A percentile compares a stretch with the other conserved stretches of the same genome.
These are phyloP conservation scores for Leccinum truebloodii DNA, from an alignment of 768 basidiomycete genomes.

Conservation along the genomic window DNA sequence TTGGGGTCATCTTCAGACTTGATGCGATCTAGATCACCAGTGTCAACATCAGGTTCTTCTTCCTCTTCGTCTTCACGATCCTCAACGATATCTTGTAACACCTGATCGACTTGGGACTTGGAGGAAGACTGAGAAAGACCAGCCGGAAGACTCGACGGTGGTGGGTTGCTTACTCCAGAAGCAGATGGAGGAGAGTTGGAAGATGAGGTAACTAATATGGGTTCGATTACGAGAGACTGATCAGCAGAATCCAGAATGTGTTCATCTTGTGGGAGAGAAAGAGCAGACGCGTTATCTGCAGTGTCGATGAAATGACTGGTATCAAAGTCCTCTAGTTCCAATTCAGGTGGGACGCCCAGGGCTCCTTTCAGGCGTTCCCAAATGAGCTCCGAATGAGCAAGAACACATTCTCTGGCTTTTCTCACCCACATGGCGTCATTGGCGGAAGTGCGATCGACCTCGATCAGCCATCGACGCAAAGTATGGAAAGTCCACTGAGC, in stretches of 20 bases:
- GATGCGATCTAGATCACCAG: constrained; percentile 18
- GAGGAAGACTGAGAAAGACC: constrained; percentile 31
- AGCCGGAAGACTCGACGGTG: constrained; percentile 41
- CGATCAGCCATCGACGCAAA: constrained; percentile 67
- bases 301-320: neutral
- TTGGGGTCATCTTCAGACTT: constrained; percentile 18
- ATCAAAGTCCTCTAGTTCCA: constrained; percentile 59
- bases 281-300: neutral
- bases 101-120: constrained; percentile 28
- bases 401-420: constrained; percentile 72
- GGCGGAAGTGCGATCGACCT: constrained; percentile 58
- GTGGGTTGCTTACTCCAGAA: constrained; percentile 31
- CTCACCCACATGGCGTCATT: constrained; percentile 75
- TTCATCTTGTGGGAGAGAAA: constrained; percentile 1
- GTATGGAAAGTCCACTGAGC: constrained; percentile 71
- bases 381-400: constrained; percentile 77
- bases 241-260: constrained; percentile 1
- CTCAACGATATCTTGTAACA: constrained; percentile 56
- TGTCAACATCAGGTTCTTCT: constrained; percentile 19
- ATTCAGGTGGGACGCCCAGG: constrained; percentile 82
- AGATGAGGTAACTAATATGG: constrained; percentile 44
- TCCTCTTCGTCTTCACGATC: constrained; percentile 56
- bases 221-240: constrained; percentile 45
- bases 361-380: constrained; percentile 92
- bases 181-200: constrained; percentile 20